A percentile compares a stretch with the other conserved stretches of the same genome.
phyloP scores from a whole-genome alignment of 2,329 filamentous ascomycete genomes.

The Fusarium coicis region DNA sequence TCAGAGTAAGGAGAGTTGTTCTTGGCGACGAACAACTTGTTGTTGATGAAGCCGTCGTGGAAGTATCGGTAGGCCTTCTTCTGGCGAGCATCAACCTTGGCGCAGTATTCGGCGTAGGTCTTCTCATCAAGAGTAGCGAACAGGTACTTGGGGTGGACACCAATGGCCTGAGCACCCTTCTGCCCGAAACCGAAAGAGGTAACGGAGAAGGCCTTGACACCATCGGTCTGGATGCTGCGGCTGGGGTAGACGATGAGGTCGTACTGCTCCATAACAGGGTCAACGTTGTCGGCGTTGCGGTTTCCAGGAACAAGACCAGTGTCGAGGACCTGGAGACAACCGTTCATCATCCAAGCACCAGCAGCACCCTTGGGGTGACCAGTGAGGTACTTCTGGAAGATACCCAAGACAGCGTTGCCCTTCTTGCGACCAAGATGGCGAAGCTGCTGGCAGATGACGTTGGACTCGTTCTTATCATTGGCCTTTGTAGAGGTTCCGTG shows the following conservation, averaged over 20 bases:
- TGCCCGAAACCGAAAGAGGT: constrained; percentile 99
- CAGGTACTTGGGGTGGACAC: constrained; percentile 95
- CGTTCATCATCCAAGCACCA: constrained; percentile 99
- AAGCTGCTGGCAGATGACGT: constrained; percentile 96
- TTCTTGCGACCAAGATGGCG: constrained; percentile 93
- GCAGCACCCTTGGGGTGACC: constrained; percentile 99
- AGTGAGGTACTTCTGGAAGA: constrained; percentile 99
- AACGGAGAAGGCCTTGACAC: constrained; percentile 97
- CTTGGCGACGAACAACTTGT: constrained; percentile 97
- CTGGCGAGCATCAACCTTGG: constrained; percentile 90
- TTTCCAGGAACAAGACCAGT: constrained; percentile 94
- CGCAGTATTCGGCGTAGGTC: constrained; percentile 83
- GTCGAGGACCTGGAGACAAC: constrained; percentile 94
- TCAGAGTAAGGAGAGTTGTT: constrained; percentile 89
- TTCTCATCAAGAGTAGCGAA: constrained; percentile 92
- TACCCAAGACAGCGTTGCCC: constrained; percentile 94
- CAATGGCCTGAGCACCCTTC: constrained; percentile 97
- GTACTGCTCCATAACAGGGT: constrained; percentile 95
- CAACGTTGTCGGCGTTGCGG: constrained; percentile 97
- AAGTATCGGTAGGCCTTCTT: constrained; percentile 99
- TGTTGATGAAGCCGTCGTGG: constrained; percentile 98
- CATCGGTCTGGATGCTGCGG: constrained; percentile 94
- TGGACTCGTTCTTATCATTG: constrained; percentile 99
- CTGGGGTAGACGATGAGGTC: constrained; percentile 98
- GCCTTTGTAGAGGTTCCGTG: constrained; percentile 98